phyloP scores from a whole-genome alignment of 805 yeast genomes.

The Zygoascus ofunaensis region DNA sequence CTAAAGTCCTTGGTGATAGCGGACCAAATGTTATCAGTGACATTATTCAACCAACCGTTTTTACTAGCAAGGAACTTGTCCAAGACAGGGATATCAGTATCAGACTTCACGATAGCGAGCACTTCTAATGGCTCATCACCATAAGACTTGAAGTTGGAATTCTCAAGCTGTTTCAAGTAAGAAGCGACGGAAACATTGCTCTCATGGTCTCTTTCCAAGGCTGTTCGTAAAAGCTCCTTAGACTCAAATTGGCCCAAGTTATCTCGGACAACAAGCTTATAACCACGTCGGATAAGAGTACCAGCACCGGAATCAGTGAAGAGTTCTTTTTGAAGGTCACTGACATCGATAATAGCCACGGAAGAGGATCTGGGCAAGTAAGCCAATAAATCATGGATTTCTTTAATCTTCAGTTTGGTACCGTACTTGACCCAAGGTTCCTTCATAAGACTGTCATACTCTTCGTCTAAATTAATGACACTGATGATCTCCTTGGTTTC shows the following conservation, averaged over 20 bases:
- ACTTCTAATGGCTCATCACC: slow-evolving; percentile 97
- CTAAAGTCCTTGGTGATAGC: slow-evolving; percentile 67
- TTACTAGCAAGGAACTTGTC: slow-evolving; percentile 82
- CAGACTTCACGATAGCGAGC: slow-evolving; percentile 68
- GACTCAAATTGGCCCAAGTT: slow-evolving; percentile 54
- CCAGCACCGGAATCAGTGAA: slow-evolving; percentile 99
- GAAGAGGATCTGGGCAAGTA: slow-evolving; percentile 94
- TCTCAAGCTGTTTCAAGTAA: slow-evolving; percentile 65
- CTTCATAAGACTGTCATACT: slow-evolving; percentile 80
- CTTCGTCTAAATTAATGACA: slow-evolving; percentile 90
- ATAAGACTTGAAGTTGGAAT: slow-evolving; percentile 57
- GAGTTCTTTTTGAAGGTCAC: slow-evolving; percentile 91
- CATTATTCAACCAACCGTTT: slow-evolving; percentile 95
- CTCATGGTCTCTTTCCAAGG: slow-evolving; percentile 67
- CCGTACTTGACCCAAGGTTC: slow-evolving; percentile 99
- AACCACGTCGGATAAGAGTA: slow-evolving; percentile 94
- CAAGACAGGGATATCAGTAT: slow-evolving; percentile 50
- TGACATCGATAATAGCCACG: slow-evolving; percentile 92
- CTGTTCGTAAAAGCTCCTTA: slow-evolving; percentile 60
- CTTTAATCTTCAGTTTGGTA: slow-evolving; percentile 92
- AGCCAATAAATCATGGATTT: slow-evolving; percentile 87
- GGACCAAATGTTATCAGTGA: slow-evolving; percentile 86
- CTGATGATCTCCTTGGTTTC: slow-evolving; percentile 83
- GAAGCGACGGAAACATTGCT: slow-evolving; percentile 71
- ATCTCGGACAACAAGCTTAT: slow-evolving; percentile 61